Conservation (phyloP, 2,329 filamentous ascomycete species). For the Fusarium succisae region DNA sequence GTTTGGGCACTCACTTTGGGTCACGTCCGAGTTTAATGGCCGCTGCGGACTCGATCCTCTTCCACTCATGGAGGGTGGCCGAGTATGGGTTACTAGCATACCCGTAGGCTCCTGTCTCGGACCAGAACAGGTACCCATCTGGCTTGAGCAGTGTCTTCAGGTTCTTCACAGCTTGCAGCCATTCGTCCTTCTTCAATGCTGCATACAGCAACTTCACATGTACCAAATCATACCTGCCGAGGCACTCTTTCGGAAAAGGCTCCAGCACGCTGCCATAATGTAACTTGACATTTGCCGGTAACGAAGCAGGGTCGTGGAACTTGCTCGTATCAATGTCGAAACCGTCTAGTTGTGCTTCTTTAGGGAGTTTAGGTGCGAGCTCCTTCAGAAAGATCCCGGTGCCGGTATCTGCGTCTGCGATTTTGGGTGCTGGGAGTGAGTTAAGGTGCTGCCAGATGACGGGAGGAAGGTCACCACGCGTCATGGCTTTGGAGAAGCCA, state of each 20-base stretch:
- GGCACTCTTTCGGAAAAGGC: not conserved
- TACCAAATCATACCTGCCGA: not conserved
- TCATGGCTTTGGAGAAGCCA: accelerated
- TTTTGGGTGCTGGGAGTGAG: accelerated
- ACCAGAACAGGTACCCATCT: not conserved
- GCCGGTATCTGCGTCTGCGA: not conserved
- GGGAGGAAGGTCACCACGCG: accelerated
- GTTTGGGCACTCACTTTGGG: not conserved
- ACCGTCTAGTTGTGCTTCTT: accelerated
- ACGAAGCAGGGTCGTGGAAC: accelerated
- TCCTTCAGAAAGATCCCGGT: not conserved
- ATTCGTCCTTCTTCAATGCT: not conserved
- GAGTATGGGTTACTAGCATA: not conserved
- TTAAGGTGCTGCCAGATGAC: not conserved
- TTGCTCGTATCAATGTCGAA: not conserved
- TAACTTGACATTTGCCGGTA: not conserved
- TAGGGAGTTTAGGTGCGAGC: not conserved
- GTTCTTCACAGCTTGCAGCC: not conserved
- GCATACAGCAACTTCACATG: not conserved
- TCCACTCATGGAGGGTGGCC: not conserved
- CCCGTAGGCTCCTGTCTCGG: accelerated
- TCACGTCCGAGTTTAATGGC: not conserved
- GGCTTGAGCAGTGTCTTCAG: not conserved
- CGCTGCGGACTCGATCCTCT: not conserved
- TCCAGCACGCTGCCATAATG: not conserved